Evolutionary conservation across 2,329 filamentous ascomycete species (phyloP), one percentile per base, ranked within the genome.

Genomic region (Balansia obtecta): DNA sequence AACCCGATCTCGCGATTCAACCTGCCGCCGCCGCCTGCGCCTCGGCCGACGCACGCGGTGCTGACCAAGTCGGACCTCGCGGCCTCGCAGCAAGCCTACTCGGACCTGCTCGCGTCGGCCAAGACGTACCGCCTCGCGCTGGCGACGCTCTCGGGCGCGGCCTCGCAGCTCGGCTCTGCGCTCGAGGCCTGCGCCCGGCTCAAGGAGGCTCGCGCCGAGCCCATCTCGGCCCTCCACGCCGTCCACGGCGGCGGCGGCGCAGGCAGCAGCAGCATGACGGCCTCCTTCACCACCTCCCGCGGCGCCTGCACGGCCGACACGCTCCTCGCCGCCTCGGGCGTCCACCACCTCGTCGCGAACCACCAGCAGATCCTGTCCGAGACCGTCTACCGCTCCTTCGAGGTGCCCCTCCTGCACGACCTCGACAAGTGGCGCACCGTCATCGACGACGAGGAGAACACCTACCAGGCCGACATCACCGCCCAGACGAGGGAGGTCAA

Each of bases 291-390:
- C 20, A 67, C 65, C 42, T 65, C 67, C 43, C 33, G 46, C 48
- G 71, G 72, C 43, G 66, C 71, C 37, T 83, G 80, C 66, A 84
- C 81, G 0, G 81, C 80, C 15, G 80, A 84, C 64, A 72, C 73
- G 49, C 69, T 85, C 43, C 68, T 85, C 52, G 74, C 78, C 32
- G 77, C 80, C 12, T 77, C 78, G 34, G 82, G 82, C 37, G 72
- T 85, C 40, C 82, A 85, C 61, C 79, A 85, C 58, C 71, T 85
- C 18, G 71, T 84, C 52, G 81, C 81, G 44, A 85, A 85, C 65
- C 82, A 85, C 68, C 79, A 83, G 63, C 80, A 84, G 60, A 85
- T 85, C 57, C 73, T 85, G 3, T 79, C 74, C 55, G 82, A 85
- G 65, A 84, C 80, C 0, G 79, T 85, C 9, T 85, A 85, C 64